Evolutionary conservation across 345 rosid species (phyloP), one percentile per base, ranked within the genome.

Genomic region (Lagerstroemia speciosa): DNA sequence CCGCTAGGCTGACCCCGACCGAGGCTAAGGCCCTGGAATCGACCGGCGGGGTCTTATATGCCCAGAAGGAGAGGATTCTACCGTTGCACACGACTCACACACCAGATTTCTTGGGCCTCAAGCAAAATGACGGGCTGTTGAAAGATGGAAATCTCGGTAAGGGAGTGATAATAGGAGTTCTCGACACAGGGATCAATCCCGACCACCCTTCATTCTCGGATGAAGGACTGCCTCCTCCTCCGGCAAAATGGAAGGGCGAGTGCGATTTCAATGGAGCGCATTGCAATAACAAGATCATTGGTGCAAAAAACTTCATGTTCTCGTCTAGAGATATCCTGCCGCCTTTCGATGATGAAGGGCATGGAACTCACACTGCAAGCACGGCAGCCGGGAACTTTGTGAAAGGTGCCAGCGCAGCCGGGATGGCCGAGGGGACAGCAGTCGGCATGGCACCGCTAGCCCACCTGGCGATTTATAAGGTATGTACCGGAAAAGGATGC

Each of bases 231-330:
- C 48, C 81, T 30, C 57, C 69, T 57, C 69, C 78, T 30, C 80
- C 84, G 4, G 65, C 68, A 20, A 77, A 55, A 32, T 83, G 86
- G 83, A 80, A 80, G 68, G 86, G 83, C 20, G 32, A 38, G 32
- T 83, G 86, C 32, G 74, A 70, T 62, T 67, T 70, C 68, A 43
- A 67, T 6, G 67, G 41, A 2, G 72, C 76, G 24, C 50, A 67
- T 31, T 82, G 86, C 65, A 82, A 82, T 41, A 72, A 76, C 69
- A 82, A 82, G 75, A 69, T 82, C 38, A 78, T 82, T 10, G 80
- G 86, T 0, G 82, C 86, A 0, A 73, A 73, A 36, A 74, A 75
- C 27, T 80, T 71, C 29, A 55, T 17, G 40, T 12, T 17, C 8
- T 16, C 67, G 19, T 19, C 29, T n/a, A 27, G 12, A 20, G 34